phyloP scores from a whole-genome alignment of 495 filamentous ascomycete species.

The Usnea hakonensis region DNA sequence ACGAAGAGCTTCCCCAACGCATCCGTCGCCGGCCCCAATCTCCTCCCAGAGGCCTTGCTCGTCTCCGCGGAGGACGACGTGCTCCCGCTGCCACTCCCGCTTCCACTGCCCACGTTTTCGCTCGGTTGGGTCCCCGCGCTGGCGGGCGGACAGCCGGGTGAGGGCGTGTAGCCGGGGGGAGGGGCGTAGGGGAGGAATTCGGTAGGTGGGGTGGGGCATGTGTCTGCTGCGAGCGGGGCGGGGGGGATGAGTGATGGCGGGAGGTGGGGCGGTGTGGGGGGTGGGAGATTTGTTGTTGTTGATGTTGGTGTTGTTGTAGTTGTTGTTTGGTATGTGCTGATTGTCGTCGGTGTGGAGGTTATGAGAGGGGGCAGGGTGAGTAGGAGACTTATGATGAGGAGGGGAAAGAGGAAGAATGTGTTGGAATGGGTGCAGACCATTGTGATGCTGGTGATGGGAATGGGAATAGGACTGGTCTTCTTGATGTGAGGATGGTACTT shows the following conservation, averaged over 20 bases:
- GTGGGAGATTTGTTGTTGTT: neutral
- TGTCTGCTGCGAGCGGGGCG: neutral
- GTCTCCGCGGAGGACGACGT: neutral
- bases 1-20: neutral
- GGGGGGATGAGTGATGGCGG: neutral
- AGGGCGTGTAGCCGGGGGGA: constrained; percentile 15
- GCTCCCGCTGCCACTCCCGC: constrained; percentile 8
- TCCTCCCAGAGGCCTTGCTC: neutral
- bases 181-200: constrained; percentile 22
- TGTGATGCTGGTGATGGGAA: neutral
- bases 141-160: constrained; percentile 12
- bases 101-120: constrained; percentile 13
- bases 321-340: constrained; percentile 3
- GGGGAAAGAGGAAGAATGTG: neutral
- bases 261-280: neutral
- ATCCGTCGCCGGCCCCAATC: neutral
- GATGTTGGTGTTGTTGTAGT: neutral
- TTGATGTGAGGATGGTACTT: neutral
- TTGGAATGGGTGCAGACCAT: neutral
- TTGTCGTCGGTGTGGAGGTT: constrained; percentile 1
- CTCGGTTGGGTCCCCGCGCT: constrained; percentile 19
- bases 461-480: neutral
- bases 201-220: constrained; percentile 21
- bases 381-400: too few relatives aligned
- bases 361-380: neutral